phyloP scores from a whole-genome alignment of 1,284 basidiomycete genomes.

The Leccinum discolor region DNA sequence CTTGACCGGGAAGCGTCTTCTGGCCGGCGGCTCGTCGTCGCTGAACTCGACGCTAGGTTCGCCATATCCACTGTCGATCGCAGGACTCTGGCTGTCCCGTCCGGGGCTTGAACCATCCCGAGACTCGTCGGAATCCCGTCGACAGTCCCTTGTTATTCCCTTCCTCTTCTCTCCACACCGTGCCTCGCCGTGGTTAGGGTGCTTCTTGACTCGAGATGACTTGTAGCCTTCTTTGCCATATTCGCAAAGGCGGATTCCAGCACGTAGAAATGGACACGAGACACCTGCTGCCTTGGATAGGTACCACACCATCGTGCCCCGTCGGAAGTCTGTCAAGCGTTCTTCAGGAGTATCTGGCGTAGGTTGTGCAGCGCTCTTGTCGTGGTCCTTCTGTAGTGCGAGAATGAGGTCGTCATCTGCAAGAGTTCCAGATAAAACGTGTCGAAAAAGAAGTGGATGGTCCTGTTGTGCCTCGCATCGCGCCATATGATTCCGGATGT shows the following conservation, averaged over 20 bases:
- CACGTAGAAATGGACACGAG: slow-evolving; percentile 71
- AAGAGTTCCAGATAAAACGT: slow-evolving; percentile 66
- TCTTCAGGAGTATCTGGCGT: slow-evolving; percentile 28
- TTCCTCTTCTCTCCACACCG: slow-evolving; percentile 73
- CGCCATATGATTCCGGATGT: slow-evolving; percentile 68
- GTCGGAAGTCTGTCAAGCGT: slow-evolving; percentile 71
- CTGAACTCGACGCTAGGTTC: slow-evolving; percentile 22
- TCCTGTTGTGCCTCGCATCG: slow-evolving; percentile 72
- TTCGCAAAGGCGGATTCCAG: slow-evolving; percentile 69
- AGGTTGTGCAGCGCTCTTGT: slow-evolving; percentile 12
- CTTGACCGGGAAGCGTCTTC: slow-evolving; percentile 21
- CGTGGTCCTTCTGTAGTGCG: slow-evolving; percentile 53
- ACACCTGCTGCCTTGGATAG: slow-evolving; percentile 71
- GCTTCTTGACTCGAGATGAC: too few relatives aligned
- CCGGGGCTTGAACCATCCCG: slow-evolving; percentile 8
- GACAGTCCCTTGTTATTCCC: slow-evolving; percentile 53
- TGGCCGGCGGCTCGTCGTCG: slow-evolving; percentile 46
- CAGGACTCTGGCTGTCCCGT: slow-evolving; percentile 22
- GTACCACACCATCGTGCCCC: slow-evolving; percentile 79
- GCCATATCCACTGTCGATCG: slow-evolving; percentile 38
- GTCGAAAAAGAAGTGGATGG: slow-evolving; percentile 71
- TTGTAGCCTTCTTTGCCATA: slow-evolving; percentile 58
- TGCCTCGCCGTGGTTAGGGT: slow-evolving; percentile 39
- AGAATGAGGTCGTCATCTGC: slow-evolving; percentile 73
- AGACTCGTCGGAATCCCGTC: slow-evolving; percentile 23